Evolutionary conservation across 257 asterid species (phyloP).

Genomic region (Cynanchum wilfordii): DNA sequence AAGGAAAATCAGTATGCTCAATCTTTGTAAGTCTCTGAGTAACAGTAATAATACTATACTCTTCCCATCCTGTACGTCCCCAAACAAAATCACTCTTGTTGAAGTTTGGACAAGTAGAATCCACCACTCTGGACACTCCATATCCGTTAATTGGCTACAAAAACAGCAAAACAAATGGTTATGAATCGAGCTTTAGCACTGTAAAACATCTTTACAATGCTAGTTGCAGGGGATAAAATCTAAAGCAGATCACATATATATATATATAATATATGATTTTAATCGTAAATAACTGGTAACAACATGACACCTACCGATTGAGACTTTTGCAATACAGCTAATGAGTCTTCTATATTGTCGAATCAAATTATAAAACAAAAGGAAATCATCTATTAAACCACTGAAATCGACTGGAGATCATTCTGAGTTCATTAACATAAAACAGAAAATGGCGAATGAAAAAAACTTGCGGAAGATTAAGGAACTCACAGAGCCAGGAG

Average conservation of each 20-base stretch:
- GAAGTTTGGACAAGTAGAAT: slow-evolving; percentile 46
- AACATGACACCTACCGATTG: not conserved
- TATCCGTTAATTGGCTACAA: slow-evolving; percentile 37
- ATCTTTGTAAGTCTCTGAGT: slow-evolving; percentile 30
- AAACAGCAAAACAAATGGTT: not conserved
- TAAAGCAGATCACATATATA: not conserved
- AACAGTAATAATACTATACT: slow-evolving; percentile 33
- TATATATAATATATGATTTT: not conserved
- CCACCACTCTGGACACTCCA: slow-evolving; percentile 49
- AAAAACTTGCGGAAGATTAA: not conserved
- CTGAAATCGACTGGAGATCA: too few relatives aligned
- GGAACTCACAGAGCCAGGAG: slow-evolving; percentile 30
- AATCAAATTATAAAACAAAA: too few relatives aligned
- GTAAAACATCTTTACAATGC: not conserved
- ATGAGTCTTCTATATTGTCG: not conserved
- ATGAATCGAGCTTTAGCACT: not conserved
- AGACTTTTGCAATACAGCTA: not conserved
- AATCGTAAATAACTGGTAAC: not conserved
- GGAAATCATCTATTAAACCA: too few relatives aligned
- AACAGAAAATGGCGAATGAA: too few relatives aligned
- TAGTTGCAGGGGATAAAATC: not conserved
- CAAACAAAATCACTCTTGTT: slow-evolving; percentile 47
- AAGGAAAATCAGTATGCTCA: slow-evolving; percentile 32
- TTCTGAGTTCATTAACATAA: too few relatives aligned
- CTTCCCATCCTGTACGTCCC: slow-evolving; percentile 60